phyloP scores from a whole-genome alignment of 129 eudicot genomes.

The Solidago caesia region DNA sequence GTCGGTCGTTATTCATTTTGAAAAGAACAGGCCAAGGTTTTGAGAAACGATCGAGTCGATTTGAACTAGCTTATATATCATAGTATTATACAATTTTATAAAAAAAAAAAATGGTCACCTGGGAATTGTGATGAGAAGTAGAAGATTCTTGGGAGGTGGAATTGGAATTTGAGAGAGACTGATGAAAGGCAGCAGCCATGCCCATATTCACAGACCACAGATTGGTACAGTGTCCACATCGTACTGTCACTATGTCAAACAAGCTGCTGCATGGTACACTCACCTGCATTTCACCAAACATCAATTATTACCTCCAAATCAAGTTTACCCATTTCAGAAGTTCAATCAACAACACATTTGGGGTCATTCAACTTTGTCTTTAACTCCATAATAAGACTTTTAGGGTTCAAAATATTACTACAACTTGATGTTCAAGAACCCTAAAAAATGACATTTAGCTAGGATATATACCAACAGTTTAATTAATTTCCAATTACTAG shows the following conservation, averaged over 20 bases:
- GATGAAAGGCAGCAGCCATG: slow-evolving; percentile 72
- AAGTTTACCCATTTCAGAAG: slow-evolving; percentile 29
- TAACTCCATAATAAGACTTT: slow-evolving; percentile 19
- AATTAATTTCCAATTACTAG: neutral
- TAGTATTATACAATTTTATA: neutral
- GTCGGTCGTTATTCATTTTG: too few relatives aligned
- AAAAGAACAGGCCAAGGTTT: too few relatives aligned
- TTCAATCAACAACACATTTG: slow-evolving; percentile 17
- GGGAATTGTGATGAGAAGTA: slow-evolving; percentile 29
- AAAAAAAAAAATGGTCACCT: slow-evolving; percentile 24
- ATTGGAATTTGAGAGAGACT: slow-evolving; percentile 42
- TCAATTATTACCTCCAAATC: slow-evolving; percentile 32
- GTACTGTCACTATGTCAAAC: slow-evolving; percentile 87
- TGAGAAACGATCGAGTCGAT: too few relatives aligned
- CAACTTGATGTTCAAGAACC: slow-evolving; percentile 32
- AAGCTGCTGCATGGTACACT: slow-evolving; percentile 97
- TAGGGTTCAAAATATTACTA: slow-evolving; percentile 26
- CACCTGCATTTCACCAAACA: slow-evolving; percentile 53
- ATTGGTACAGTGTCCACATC: slow-evolving; percentile 96
- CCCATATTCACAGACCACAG: slow-evolving; percentile 94
- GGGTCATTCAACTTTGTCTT: slow-evolving; percentile 25
- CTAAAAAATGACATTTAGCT: slow-evolving; percentile 10
- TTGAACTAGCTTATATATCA: too few relatives aligned
- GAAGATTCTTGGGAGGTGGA: slow-evolving; percentile 41
- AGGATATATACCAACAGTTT: neutral